phyloP scores from a whole-genome alignment of 768 basidiomycete species.

The Lactarius evosmus region DNA sequence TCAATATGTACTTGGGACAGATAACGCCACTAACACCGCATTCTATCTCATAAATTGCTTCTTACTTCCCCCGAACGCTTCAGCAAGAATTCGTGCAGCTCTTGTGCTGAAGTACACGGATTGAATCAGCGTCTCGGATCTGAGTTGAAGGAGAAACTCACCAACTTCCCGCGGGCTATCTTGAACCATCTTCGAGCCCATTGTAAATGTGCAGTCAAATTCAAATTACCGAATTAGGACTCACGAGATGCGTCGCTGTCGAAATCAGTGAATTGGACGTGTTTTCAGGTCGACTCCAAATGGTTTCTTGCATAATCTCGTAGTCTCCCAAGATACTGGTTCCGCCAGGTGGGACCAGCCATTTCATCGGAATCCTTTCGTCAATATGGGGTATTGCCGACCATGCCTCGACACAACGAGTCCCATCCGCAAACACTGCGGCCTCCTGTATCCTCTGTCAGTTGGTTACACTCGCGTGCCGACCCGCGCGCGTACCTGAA shows the following conservation, averaged over 20 bases:
- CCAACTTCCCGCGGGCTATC: slow-evolving; percentile 26
- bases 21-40: background rate
- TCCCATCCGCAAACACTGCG: slow-evolving; percentile 51
- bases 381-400: slow-evolving; percentile 41
- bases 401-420: slow-evolving; percentile 39
- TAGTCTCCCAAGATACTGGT: slow-evolving; percentile 19
- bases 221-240: slow-evolving; percentile 5
- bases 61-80: background rate
- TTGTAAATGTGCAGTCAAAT: background rate
- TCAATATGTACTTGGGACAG: background rate
- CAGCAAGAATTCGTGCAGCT: slow-evolving; percentile 23
- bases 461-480: background rate
- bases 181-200: slow-evolving; percentile 17
- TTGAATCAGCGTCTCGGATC: background rate
- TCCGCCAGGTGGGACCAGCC: slow-evolving; percentile 51
- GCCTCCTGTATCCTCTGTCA: slow-evolving; percentile 44
- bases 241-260: slow-evolving; percentile 35
- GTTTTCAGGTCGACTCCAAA: slow-evolving; percentile 38
- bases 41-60: slow-evolving; percentile 13
- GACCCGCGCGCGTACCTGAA: slow-evolving; percentile 39
- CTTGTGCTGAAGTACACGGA: slow-evolving; percentile 14
- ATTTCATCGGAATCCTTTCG: slow-evolving; percentile 48
- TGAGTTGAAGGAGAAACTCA: slow-evolving; percentile 8
- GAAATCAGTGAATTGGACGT: slow-evolving; percentile 35
- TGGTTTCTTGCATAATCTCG: slow-evolving; percentile 25